These are phyloP conservation scores for Tulasnella sp. DNA, from an alignment of 768 basidiomycete genomes.

Conservation along the genomic window DNA sequence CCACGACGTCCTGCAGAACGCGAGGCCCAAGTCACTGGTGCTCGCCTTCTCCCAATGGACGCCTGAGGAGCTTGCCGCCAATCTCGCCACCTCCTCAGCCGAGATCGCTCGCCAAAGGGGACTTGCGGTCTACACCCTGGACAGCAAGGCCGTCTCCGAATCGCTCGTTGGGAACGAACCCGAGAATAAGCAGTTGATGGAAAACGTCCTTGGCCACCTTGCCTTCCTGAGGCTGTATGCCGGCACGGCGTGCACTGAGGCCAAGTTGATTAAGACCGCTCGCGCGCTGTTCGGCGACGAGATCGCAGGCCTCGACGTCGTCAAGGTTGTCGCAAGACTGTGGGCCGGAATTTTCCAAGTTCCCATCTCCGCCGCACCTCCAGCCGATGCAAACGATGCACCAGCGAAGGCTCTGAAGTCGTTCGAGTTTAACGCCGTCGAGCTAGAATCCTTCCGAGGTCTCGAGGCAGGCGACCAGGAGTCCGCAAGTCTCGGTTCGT, in stretches of 20 bases:
- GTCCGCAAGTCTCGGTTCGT: conserved; percentile 59
- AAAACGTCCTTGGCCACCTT: conserved; percentile 63
- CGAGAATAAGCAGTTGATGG: conserved; percentile 35
- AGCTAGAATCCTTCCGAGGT: conserved; percentile 29
- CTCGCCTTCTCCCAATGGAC: conserved; percentile 76
- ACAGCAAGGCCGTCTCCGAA: conserved; percentile 54
- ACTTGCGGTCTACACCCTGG: conserved; percentile 57
- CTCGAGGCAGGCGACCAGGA: conserved; percentile 56
- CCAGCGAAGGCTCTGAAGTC: conserved; percentile 43
- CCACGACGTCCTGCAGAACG: conserved; percentile 65
- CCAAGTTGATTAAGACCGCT: conserved; percentile 48
- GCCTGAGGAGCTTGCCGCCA: conserved; percentile 64
- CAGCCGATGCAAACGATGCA: conserved; percentile 39
- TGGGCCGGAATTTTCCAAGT: conserved; percentile 67
- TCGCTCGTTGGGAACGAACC: conserved; percentile 40
- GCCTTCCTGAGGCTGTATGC: conserved; percentile 84
- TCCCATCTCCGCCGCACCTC: conserved; percentile 41
- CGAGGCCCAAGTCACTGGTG: conserved; percentile 63
- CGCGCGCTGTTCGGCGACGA: conserved; percentile 46
- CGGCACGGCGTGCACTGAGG: conserved; percentile 50
- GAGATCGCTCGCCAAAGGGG: conserved; percentile 50
- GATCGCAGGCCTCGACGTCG: conserved; percentile 46
- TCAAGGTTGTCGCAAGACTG: conserved; percentile 39
- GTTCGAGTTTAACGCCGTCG: conserved; percentile 70
- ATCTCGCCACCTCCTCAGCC: conserved; percentile 54